Base-by-base conservation (phyloP, 306 rosid genomes). In the Vigna angularis region DNA sequence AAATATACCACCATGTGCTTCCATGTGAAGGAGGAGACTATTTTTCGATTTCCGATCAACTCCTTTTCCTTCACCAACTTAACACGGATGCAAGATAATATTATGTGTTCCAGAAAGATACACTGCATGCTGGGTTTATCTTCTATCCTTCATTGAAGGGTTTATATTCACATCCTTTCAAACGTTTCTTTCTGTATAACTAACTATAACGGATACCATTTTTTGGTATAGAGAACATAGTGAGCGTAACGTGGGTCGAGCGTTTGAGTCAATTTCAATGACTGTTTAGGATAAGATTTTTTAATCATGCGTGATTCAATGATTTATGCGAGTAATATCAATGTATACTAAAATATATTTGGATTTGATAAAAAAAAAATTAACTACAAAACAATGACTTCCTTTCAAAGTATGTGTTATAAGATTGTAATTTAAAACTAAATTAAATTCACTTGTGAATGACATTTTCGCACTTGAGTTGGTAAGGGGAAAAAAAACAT, bases 11-110 rank as follows among this genome's bases (percentile, higher is more conserved):
- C 72, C 91, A 90, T 79, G 85, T 81, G 91, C 77, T 65, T 76
- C 82, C 91, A 88, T 76, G 90, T 87, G 93, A 75, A 44, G 71
- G 62, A 47, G 53, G 62, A 86, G 80, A 81, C 82, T 57, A 10
- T 1, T 80, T 67, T 65, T 22, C 66, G 51, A 58, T 36, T 70
- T 24, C 18, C 13, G 10, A 44, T 68, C 26, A 34, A 28, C 67
- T 24, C 51, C 45, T 57, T 78, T 64, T 70, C 76, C 74, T 30
- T 30, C 47, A 66, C 26, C 47, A 76, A 18, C 47, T 28, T 18
- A 73, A 77, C 52, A 73, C 63, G 48, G 49, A 65, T 73, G 68
- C 70, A 76, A 69, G 57, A 56, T 20, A 20, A 30, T 0, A 30
- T 1, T 32, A 48, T 44, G 6, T 9, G 77, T 28, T 83, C 69